Evolutionary conservation across 2,329 filamentous ascomycete species (phyloP).

Genomic region (Aureobasidium sp.): DNA sequence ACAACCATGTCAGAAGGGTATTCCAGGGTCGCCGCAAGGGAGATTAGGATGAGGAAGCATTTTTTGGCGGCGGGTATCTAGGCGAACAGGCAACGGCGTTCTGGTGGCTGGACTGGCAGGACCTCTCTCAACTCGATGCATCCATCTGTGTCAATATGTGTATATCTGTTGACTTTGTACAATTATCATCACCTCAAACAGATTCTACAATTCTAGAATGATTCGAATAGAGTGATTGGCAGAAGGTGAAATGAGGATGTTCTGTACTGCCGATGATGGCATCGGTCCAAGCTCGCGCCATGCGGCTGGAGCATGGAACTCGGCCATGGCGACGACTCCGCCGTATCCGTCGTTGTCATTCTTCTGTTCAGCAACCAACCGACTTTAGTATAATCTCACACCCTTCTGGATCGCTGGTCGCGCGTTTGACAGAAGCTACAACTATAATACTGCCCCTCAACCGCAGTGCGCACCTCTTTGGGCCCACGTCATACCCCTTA

Average conservation of each 20-base stretch:
- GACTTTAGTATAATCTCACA: not conserved
- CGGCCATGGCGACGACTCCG: not conserved
- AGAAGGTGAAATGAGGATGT: not conserved
- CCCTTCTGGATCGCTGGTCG: not conserved
- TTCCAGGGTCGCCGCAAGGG: conserved; percentile 2
- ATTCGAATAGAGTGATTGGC: not conserved
- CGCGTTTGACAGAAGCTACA: not conserved
- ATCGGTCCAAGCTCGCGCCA: not conserved
- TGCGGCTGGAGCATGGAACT: not conserved
- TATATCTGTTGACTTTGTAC: not conserved
- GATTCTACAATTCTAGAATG: not conserved
- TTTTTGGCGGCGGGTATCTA: not conserved
- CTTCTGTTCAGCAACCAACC: not conserved
- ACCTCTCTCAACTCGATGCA: conserved; percentile 6
- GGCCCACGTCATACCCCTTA: conserved; percentile 9
- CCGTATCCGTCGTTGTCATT: not conserved
- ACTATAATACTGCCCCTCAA: not conserved
- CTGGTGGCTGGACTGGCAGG: not conserved
- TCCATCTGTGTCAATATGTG: not conserved
- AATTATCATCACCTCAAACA: not conserved
- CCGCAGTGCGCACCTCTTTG: not conserved
- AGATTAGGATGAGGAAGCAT: not conserved
- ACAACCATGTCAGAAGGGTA: conserved; percentile 13
- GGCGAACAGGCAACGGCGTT: conserved; percentile 9
- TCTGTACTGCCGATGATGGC: not conserved